Evolutionary conservation across 1,139 yeast genomes (phyloP).

Genomic region (Sugiyamaella xylanicola): DNA sequence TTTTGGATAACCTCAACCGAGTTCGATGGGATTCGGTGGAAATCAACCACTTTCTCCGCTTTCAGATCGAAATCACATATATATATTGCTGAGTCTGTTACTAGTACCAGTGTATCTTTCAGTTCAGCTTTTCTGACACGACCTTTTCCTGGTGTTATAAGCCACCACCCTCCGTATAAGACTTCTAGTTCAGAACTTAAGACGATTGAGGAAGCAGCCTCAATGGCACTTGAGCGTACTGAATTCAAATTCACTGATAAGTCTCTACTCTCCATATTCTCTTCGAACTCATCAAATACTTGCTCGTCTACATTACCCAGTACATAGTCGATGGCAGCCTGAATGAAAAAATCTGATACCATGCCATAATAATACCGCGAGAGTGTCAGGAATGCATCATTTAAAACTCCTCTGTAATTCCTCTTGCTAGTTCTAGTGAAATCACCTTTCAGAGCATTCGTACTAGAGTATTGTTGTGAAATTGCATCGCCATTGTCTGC

Average conservation of each 20-base stretch:
- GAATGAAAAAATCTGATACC: slow-evolving; percentile 47
- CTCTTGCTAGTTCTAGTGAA: slow-evolving; percentile 48
- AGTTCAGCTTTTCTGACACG: slow-evolving; percentile 28
- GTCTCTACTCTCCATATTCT: slow-evolving; percentile 41
- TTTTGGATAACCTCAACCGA: slow-evolving; percentile 26
- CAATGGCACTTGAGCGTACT: slow-evolving; percentile 31
- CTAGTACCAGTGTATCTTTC: slow-evolving; percentile 30
- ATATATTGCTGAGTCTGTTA: slow-evolving; percentile 31
- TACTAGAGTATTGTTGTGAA: slow-evolving; percentile 49
- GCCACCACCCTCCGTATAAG: slow-evolving; percentile 33
- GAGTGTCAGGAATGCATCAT: slow-evolving; percentile 47
- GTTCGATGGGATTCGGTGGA: slow-evolving; percentile 26
- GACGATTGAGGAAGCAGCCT: slow-evolving; percentile 31
- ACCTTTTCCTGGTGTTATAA: slow-evolving; percentile 27
- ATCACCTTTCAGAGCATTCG: slow-evolving; percentile 51
- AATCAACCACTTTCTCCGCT: slow-evolving; percentile 31
- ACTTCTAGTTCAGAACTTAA: slow-evolving; percentile 27
- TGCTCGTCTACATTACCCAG: slow-evolving; percentile 42
- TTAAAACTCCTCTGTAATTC: slow-evolving; percentile 45
- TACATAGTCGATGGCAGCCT: slow-evolving; percentile 46
- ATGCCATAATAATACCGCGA: slow-evolving; percentile 48
- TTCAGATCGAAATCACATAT: slow-evolving; percentile 32
- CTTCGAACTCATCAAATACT: slow-evolving; percentile 46
- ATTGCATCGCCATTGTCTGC: slow-evolving; percentile 51
- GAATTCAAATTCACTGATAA: slow-evolving; percentile 38